Evolutionary conservation across 1,284 basidiomycete genomes (phyloP).

Genomic region (Cronartium quercuum): DNA sequence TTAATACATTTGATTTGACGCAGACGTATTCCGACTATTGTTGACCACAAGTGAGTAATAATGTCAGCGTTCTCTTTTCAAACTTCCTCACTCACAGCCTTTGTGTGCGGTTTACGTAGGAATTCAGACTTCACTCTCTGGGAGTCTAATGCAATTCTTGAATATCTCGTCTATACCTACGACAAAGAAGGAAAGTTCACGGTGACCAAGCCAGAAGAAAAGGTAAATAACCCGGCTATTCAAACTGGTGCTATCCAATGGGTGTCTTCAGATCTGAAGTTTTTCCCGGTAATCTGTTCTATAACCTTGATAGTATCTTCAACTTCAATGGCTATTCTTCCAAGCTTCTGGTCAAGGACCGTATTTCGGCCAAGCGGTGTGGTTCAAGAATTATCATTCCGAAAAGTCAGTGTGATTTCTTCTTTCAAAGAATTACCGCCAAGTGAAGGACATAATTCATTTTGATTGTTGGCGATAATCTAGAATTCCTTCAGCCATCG

Average conservation of each 20-base stretch:
- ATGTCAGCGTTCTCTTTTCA: not conserved
- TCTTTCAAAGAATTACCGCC: not conserved
- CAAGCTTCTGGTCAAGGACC: slow-evolving; percentile 16
- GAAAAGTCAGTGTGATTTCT: slow-evolving; percentile 3
- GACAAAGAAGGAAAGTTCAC: slow-evolving; percentile 41
- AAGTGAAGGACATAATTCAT: not conserved
- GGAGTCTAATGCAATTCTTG: slow-evolving; percentile 45
- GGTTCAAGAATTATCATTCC: not conserved
- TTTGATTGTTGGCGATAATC: not conserved
- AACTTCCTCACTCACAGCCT: not conserved
- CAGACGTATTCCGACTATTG: slow-evolving; percentile 19
- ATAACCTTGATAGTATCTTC: not conserved
- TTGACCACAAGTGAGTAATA: slow-evolving; percentile 5
- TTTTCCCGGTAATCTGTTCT: too few species aligned
- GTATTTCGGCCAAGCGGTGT: slow-evolving; percentile 5
- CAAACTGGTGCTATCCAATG: not conserved
- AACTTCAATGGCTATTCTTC: slow-evolving; percentile 16
- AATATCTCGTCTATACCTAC: slow-evolving; percentile 45
- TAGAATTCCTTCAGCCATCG: slow-evolving; percentile 9
- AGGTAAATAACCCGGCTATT: not conserved
- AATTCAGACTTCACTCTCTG: slow-evolving; percentile 41
- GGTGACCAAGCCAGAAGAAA: slow-evolving; percentile 4
- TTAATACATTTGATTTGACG: not conserved
- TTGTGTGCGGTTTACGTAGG: slow-evolving; percentile 7
- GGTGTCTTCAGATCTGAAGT: too few species aligned